Conservation (phyloP, 305 asterid genomes). For the Vinca major region DNA sequence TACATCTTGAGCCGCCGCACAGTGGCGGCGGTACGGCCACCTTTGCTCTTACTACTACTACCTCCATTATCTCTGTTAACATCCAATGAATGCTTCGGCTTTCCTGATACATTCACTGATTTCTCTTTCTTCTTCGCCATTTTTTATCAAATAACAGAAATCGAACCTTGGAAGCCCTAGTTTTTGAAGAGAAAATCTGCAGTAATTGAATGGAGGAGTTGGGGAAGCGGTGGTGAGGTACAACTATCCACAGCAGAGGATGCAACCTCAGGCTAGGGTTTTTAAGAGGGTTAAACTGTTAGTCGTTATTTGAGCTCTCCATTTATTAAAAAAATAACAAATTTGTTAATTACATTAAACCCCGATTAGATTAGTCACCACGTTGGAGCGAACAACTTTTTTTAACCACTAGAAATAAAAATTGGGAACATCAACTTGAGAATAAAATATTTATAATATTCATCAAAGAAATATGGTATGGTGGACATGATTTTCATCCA, state of each 20-base stretch:
- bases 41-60: conserved; percentile 29
- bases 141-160: background rate
- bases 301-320: background rate
- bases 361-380: too few species aligned
- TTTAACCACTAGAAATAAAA: too few species aligned
- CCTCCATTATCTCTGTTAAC: conserved; percentile 32
- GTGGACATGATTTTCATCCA: too few species aligned
- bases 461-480: too few species aligned
- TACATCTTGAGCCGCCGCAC: conserved; percentile 94
- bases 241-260: background rate
- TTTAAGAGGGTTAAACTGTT: background rate
- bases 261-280: conserved; percentile 12
- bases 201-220: background rate
- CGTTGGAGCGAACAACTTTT: too few species aligned
- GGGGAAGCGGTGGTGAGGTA: conserved; percentile 1
- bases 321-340: too few species aligned
- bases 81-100: conserved; percentile 89
- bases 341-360: too few species aligned
- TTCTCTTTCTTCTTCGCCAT: conserved; percentile 71
- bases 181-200: background rate
- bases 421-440: too few species aligned
- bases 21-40: conserved; percentile 73
- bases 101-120: conserved; percentile 75
- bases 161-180: too few species aligned
- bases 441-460: too few species aligned